These are phyloP conservation scores for Hansenula sp. DNA, from an alignment of 1,139 yeast genomes.

Conservation along the genomic window DNA sequence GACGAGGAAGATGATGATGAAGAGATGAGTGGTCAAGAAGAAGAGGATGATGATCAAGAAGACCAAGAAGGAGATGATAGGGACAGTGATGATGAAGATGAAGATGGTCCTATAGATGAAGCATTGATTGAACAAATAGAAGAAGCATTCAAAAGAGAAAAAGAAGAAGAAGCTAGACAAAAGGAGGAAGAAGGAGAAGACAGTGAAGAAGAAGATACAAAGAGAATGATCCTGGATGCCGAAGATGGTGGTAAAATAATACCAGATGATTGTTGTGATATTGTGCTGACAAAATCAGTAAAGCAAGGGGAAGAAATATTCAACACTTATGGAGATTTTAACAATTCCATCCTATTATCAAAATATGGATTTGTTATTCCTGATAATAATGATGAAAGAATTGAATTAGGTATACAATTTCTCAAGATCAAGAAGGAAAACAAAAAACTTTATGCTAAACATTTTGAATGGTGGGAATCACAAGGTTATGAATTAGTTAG, in stretches of 20 bases:
- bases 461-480: conserved; percentile 62
- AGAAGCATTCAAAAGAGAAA: conserved; percentile 8
- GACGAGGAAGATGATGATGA: conserved; percentile 24
- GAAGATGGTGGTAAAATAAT: conserved; percentile 23
- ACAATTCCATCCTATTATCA: conserved; percentile 62
- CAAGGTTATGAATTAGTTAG: conserved; percentile 39
- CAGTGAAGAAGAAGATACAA: conserved; percentile 26
- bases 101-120: conserved; percentile 24
- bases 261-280: conserved; percentile 53
- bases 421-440: conserved; percentile 34
- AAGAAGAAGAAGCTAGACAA: conserved; percentile 27
- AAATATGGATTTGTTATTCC: conserved; percentile 70
- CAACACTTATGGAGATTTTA: conserved; percentile 73
- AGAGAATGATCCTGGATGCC: conserved; percentile 1
- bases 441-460: conserved; percentile 33
- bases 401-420: conserved; percentile 54
- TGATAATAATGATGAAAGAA: conserved; percentile 52
- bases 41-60: conserved; percentile 9
- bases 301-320: conserved; percentile 53
- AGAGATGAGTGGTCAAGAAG: conserved; percentile 1
- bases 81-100: conserved; percentile 8
- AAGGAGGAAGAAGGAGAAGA: conserved; percentile 31
- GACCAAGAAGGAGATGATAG: conserved; percentile 15
- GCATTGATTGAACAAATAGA: conserved; percentile 19
- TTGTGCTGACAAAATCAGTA: conserved; percentile 40